Evolutionary conservation across 2,329 filamentous ascomycete species (phyloP).

Genomic region (Aspergillus floridensis): DNA sequence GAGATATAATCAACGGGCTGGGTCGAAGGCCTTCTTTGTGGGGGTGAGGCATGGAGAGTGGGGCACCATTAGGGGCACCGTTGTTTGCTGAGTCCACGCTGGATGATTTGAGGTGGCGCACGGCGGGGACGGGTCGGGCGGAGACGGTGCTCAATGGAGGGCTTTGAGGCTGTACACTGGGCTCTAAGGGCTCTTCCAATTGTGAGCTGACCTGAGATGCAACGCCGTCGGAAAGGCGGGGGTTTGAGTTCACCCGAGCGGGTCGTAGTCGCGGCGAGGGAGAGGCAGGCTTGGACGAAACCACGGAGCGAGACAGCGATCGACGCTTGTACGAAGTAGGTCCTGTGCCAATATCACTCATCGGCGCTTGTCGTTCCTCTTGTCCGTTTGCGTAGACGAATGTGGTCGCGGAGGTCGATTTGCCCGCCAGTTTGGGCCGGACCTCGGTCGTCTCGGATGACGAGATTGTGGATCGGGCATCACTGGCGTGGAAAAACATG

Average conservation of each 20-base stretch:
- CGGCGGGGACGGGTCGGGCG: constrained; percentile 16
- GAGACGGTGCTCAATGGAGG: constrained; percentile 21
- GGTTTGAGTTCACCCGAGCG: constrained; percentile 27
- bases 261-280: constrained; percentile 33
- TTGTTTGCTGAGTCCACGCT: constrained; percentile 31
- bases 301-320: constrained; percentile 29
- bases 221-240: constrained; percentile 24
- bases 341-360: not conserved
- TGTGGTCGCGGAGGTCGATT: constrained; percentile 27
- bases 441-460: constrained; percentile 35
- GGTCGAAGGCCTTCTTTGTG: constrained; percentile 26
- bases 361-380: constrained; percentile 27
- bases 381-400: constrained; percentile 42
- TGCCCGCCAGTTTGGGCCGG: constrained; percentile 26
- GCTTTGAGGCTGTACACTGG: constrained; percentile 18
- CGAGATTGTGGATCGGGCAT: constrained; percentile 55
- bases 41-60: constrained; percentile 1
- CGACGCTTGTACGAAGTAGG: constrained; percentile 22
- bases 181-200: constrained; percentile 23
- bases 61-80: constrained; percentile 3
- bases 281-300: constrained; percentile 21
- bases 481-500: constrained; percentile 92
- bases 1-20: constrained; percentile 33
- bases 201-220: constrained; percentile 18
- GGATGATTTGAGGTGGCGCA: constrained; percentile 32